Evolutionary conservation across 2,329 filamentous ascomycete genomes (phyloP), one percentile per base, ranked within the genome.

Genomic region (Aspergillus udagawae): DNA sequence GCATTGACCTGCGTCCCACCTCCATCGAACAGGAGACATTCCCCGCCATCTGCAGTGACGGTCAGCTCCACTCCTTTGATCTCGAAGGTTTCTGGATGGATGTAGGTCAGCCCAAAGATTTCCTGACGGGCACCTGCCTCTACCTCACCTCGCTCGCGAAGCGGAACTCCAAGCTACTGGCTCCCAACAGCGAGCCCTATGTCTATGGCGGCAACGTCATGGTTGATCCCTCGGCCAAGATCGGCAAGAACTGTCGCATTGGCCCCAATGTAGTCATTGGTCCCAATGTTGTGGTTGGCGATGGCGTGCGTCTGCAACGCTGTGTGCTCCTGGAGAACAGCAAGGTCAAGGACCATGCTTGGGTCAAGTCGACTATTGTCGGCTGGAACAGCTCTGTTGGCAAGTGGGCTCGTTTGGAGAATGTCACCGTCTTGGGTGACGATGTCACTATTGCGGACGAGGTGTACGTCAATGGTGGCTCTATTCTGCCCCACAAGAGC

Each of bases 61-160:
- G 91, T 64, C 85, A 93, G 77, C 82, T 97, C 62, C 93, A 97
- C 83, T 96, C 91, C 1, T 97, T 96, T 73, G 93, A 97, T 73
- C 86, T 97, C 29, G 92, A 97, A 66, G 92, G 93, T 67, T 97
- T 95, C 86, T 97, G 93, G 93, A 97, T 97, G 93, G 93, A 97
- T 68, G 91, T 99, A 63, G 93, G 93, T 69, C 93, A 99, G 79
- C 93, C 93, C 67, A 99, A 97, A 82, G 93, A 99, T 74, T 99
- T 97, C 85, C 82, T 99, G 55, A 91, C 89, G 23, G 93, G 93
- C 62, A 97, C 94, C 60, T 97, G 93, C 79, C 84, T 99, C 61
- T 97, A 97, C 81, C 90, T 99, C 53, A 92, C 91, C 49, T 96
- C 91, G 3, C 85, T 97, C 59, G 84, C 92, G 58, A 96, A 96